Conservation (phyloP, 139 green algal genomes). For the Trebouxia sp. region DNA sequence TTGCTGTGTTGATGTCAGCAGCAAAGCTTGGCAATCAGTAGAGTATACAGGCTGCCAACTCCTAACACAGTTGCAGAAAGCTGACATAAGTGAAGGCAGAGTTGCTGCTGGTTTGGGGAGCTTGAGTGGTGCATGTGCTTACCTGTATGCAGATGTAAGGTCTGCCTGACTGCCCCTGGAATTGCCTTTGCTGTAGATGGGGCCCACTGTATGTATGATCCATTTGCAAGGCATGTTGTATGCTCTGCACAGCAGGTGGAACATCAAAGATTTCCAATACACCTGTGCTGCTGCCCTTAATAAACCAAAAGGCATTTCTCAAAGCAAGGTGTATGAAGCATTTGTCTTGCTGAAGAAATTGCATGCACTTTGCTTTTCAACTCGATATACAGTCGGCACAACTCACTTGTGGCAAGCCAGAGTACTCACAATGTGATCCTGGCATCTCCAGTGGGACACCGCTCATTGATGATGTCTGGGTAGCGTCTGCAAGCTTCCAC, state of each 20-base stretch:
- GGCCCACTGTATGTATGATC: slow-evolving; percentile 95
- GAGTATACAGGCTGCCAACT: too few relatives aligned
- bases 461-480: slow-evolving; percentile 50
- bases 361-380: neutral
- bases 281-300: neutral
- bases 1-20: neutral
- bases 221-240: slow-evolving; percentile 65
- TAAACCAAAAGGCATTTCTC: neutral
- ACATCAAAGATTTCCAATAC: neutral
- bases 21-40: neutral
- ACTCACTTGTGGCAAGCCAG: neutral
- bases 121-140: neutral
- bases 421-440: slow-evolving; percentile 44
- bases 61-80: too few relatives aligned
- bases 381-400: neutral
- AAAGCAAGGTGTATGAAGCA: neutral
- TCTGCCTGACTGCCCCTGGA: slow-evolving; percentile 52
- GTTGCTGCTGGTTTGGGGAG: too few relatives aligned
- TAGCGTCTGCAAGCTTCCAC: slow-evolving; percentile 67
- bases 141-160: slow-evolving; percentile 71
- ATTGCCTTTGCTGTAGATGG: slow-evolving; percentile 63
- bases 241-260: slow-evolving; percentile 34
- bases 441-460: slow-evolving; percentile 82
- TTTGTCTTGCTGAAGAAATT: neutral
- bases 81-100: too few relatives aligned